These are phyloP conservation scores for Huntiella bhutanensis DNA, from an alignment of 2,329 filamentous ascomycete species.

Conservation along the genomic window DNA sequence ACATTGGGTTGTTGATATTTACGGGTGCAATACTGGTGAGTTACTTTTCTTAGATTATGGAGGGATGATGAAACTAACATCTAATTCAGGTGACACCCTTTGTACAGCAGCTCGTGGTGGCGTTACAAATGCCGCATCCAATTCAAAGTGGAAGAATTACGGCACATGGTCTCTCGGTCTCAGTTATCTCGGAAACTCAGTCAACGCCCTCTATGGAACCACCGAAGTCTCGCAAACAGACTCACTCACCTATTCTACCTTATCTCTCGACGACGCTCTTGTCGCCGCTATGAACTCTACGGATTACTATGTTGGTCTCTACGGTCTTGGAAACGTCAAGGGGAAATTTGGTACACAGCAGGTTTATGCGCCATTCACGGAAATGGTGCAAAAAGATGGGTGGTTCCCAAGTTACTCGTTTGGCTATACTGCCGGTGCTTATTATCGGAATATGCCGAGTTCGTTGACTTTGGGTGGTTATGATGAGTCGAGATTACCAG, in stretches of 20 bases:
- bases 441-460: slow-evolving; percentile 32
- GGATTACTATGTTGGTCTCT: slow-evolving; percentile 32
- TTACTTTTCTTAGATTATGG: slow-evolving; percentile 9
- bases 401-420: slow-evolving; percentile 54
- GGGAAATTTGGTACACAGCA: slow-evolving; percentile 31
- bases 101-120: slow-evolving; percentile 40
- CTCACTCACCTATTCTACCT: slow-evolving; percentile 20
- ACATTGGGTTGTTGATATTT: slow-evolving; percentile 45
- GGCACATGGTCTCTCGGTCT: slow-evolving; percentile 43
- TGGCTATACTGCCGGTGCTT: slow-evolving; percentile 58
- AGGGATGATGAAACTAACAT: neutral
- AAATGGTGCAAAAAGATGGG: slow-evolving; percentile 38
- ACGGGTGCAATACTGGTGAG: slow-evolving; percentile 34
- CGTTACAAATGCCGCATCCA: slow-evolving; percentile 34
- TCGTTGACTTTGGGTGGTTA: slow-evolving; percentile 52
- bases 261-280: slow-evolving; percentile 26
- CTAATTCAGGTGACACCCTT: slow-evolving; percentile 23
- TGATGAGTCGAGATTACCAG: slow-evolving; percentile 37
- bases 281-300: slow-evolving; percentile 37
- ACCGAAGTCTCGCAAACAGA: slow-evolving; percentile 28
- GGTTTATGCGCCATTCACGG: slow-evolving; percentile 31
- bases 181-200: slow-evolving; percentile 35
- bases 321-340: slow-evolving; percentile 36
- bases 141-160: slow-evolving; percentile 37
- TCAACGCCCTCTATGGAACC: slow-evolving; percentile 46